These are phyloP conservation scores for Caryopteris hybrid DNA, from an alignment of 305 asterid genomes.

Conservation along the genomic window DNA sequence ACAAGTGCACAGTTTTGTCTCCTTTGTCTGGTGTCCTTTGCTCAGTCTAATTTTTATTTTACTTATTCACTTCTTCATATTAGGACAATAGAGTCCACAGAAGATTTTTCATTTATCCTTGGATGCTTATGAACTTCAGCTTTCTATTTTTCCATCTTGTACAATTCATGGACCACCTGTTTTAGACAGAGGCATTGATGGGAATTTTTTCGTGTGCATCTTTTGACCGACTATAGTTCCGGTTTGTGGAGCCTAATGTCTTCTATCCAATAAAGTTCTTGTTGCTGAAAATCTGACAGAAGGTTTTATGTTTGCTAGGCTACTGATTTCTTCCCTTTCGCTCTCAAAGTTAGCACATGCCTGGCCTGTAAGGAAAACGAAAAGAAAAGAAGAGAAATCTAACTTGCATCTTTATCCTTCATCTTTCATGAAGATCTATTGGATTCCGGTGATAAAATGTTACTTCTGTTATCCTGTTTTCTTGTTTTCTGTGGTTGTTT, in stretches of 20 bases:
- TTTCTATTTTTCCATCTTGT: not conserved
- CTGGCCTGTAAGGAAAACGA: too few species aligned
- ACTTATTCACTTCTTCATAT: constrained; percentile 23
- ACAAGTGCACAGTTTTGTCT: constrained; percentile 24
- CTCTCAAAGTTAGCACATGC: not conserved
- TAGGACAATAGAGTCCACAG: constrained; percentile 12
- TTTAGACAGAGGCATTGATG: constrained; percentile 9
- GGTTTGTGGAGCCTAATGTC: constrained; percentile 13
- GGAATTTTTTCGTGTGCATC: constrained; percentile 18
- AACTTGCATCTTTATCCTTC: not conserved
- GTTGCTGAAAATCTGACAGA: constrained; percentile 7
- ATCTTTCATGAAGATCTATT: constrained; percentile 13
- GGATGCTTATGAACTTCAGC: constrained; percentile 4
- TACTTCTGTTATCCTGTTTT: constrained; percentile 8
- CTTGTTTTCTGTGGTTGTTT: too few species aligned
- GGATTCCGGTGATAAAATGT: constrained; percentile 9
- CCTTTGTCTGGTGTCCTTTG: constrained; percentile 34
- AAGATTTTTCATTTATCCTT: constrained; percentile 4
- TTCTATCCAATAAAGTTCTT: constrained; percentile 2
- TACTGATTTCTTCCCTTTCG: not conserved
- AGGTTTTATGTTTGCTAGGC: constrained; percentile 3
- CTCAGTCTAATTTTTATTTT: constrained; percentile 11
- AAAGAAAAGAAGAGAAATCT: not conserved
- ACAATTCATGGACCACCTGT: constrained; percentile 40
- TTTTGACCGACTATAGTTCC: constrained; percentile 6